A percentile compares a stretch with the other conserved stretches of the same genome.
These are phyloP conservation scores for Cyclotella choctawhatcheeana DNA, from an alignment of 108 stramenopile genomes.

Conservation along the genomic window DNA sequence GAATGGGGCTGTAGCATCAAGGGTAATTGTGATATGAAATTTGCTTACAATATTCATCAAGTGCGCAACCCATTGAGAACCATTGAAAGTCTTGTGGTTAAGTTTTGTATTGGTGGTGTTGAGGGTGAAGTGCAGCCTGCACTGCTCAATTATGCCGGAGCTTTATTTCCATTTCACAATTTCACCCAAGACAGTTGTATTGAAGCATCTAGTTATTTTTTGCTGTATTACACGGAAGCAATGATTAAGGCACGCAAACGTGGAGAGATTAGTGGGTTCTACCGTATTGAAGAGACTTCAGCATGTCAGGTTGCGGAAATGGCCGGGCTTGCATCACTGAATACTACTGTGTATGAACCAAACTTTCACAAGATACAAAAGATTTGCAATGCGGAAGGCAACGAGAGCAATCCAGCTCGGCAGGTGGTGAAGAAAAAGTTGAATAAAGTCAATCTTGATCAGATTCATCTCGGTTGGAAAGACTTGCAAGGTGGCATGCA, in stretches of 20 bases:
- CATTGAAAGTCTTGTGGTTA: slow-evolving; percentile 52
- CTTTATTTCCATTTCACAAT: slow-evolving; percentile 47
- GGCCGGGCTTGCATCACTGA: slow-evolving; percentile 48
- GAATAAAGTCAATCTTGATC: slow-evolving; percentile 36
- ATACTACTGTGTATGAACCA: slow-evolving; percentile 55
- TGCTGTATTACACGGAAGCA: slow-evolving; percentile 45
- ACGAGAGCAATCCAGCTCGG: slow-evolving; percentile 8
- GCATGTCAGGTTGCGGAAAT: slow-evolving; percentile 55
- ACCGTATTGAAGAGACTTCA: slow-evolving; percentile 44
- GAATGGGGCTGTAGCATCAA: slow-evolving; percentile 54
- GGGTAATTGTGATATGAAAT: slow-evolving; percentile 23
- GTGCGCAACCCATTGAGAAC: slow-evolving; percentile 58
- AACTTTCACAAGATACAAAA: slow-evolving; percentile 35
- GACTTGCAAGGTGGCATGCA: slow-evolving; percentile 59
- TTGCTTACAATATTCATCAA: slow-evolving; percentile 48
- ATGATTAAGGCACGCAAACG: slow-evolving; percentile 37
- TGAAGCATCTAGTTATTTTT: slow-evolving; percentile 52
- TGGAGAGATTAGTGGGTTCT: slow-evolving; percentile 44
- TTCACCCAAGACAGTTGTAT: slow-evolving; percentile 49
- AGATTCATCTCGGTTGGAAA: slow-evolving; percentile 49
- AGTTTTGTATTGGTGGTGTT: slow-evolving; percentile 55
- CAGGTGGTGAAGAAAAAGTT: slow-evolving; percentile 31
- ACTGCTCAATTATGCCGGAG: slow-evolving; percentile 37
- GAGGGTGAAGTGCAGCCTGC: slow-evolving; percentile 42
- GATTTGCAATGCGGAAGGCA: slow-evolving; percentile 23